A percentile compares a stretch with the other conserved stretches of the same genome.
These are phyloP conservation scores for Erythrobasidium hasegawianum DNA, from an alignment of 1,284 basidiomycete genomes.

Conservation along the genomic window DNA sequence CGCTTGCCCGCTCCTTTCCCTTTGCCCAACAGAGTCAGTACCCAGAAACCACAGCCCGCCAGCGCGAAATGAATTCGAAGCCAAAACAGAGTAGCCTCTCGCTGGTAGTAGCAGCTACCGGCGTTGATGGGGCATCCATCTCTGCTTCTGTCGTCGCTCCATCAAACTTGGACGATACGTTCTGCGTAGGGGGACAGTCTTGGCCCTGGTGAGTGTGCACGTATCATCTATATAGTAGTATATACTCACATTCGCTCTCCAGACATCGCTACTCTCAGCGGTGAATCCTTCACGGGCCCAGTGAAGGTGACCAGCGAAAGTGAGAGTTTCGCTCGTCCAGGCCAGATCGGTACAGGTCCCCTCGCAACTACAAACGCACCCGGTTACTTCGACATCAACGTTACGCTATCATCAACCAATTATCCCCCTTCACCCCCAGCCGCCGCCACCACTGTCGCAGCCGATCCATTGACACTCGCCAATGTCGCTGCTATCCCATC, in stretches of 20 bases:
- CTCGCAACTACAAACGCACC: constrained; percentile 15
- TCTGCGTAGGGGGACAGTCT: constrained; percentile 26
- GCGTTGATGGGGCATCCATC: too few species aligned
- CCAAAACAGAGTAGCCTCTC: too few species aligned
- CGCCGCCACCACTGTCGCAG: constrained; percentile 8
- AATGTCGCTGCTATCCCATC: constrained; percentile 29
- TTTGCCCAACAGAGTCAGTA: too few species aligned
- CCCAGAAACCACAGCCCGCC: too few species aligned
- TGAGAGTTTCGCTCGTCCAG: constrained; percentile 32
- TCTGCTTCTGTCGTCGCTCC: too few species aligned
- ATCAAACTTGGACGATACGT: neutral
- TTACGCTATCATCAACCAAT: neutral
- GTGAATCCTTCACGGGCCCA: constrained; percentile 25
- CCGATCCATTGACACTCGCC: constrained; percentile 29
- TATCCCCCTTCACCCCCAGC: constrained; percentile 26
- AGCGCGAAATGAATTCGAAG: too few species aligned
- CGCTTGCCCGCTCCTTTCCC: too few species aligned
- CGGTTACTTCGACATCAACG: constrained; percentile 8
- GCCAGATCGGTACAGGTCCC: constrained; percentile 28
- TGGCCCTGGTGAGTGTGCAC: constrained; percentile 34
- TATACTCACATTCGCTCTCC: too few species aligned
- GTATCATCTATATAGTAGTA: too few species aligned
- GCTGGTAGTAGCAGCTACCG: too few species aligned
- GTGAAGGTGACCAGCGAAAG: constrained; percentile 24
- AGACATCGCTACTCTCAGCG: constrained; percentile 30